These are phyloP conservation scores for Naganishia albida DNA, from an alignment of 1,284 basidiomycete species.

Conservation along the genomic window DNA sequence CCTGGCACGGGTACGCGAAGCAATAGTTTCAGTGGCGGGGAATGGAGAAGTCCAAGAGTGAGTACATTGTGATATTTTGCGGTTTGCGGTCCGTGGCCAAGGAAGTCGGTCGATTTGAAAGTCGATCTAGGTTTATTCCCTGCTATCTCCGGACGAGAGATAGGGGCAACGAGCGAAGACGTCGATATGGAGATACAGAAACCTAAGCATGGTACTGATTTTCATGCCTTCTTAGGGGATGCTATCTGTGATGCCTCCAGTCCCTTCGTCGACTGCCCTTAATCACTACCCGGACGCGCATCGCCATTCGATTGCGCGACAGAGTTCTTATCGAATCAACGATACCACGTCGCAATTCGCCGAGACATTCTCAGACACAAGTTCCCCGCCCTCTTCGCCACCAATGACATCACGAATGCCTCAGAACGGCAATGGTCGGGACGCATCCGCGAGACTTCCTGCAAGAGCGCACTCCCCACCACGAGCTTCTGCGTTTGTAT, in stretches of 20 bases:
- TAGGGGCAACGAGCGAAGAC: too few relatives aligned
- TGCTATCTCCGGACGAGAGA: background rate
- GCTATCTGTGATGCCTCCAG: slow-evolving; percentile 14
- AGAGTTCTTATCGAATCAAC: slow-evolving; percentile 1
- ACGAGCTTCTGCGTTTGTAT: slow-evolving; percentile 16
- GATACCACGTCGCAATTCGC: slow-evolving; percentile 1
- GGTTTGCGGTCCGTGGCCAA: too few relatives aligned
- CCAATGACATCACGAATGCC: slow-evolving; percentile 12
- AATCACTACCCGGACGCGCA: slow-evolving; percentile 6
- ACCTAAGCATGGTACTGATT: background rate
- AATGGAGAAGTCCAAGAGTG: slow-evolving; percentile 18
- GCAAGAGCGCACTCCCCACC: slow-evolving; percentile 24
- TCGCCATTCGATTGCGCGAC: background rate
- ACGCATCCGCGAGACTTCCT: background rate
- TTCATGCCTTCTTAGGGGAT: background rate
- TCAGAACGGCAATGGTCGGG: background rate
- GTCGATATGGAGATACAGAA: too few relatives aligned
- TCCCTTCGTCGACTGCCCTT: slow-evolving; percentile 6
- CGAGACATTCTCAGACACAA: slow-evolving; percentile 31
- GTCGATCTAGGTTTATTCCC: background rate
- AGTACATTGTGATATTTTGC: slow-evolving; percentile 9
- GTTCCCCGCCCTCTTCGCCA: slow-evolving; percentile 29
- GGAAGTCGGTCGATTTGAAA: background rate
- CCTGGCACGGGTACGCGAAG: slow-evolving; percentile 28
- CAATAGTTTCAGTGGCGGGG: slow-evolving; percentile 20